Conservation (phyloP, 2,329 filamentous ascomycete species). For the Arthrinium phaeospermum region DNA sequence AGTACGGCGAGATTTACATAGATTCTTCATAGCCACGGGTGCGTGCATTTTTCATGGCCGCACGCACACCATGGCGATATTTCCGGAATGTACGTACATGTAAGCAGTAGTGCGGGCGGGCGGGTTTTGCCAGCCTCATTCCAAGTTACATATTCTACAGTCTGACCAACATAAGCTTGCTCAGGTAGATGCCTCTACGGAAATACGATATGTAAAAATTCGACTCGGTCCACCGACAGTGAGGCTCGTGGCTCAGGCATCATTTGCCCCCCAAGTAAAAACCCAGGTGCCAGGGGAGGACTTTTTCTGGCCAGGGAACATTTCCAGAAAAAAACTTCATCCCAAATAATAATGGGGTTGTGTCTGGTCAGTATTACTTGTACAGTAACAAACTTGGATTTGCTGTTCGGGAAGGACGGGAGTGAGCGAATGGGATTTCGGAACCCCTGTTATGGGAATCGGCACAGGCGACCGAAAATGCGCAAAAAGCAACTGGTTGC, state of each 20-base stretch:
- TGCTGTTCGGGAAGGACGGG: neutral
- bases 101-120: neutral
- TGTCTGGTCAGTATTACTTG: no score
- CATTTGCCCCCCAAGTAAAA: neutral
- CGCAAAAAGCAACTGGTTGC: neutral
- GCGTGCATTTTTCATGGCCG: neutral
- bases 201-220: neutral
- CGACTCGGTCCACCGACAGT: neutral
- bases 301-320: neutral
- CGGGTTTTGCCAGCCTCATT: neutral
- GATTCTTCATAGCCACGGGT: neutral
- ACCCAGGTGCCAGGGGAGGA: neutral
- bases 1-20: neutral
- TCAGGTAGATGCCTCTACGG: neutral
- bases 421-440: neutral
- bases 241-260: neutral
- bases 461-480: slow-evolving; percentile 5
- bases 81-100: neutral
- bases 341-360: neutral
- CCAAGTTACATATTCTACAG: neutral
- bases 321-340: neutral
- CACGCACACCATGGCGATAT: neutral
- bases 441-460: slow-evolving; percentile 10
- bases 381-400: neutral
- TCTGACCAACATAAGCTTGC: neutral